Percentiles rank a stretch among this genome's conserved stretches.
These are phyloP conservation scores for Trichoderma koningiopsis DNA, from an alignment of 2,329 filamentous ascomycete species.

Conservation along the genomic window DNA sequence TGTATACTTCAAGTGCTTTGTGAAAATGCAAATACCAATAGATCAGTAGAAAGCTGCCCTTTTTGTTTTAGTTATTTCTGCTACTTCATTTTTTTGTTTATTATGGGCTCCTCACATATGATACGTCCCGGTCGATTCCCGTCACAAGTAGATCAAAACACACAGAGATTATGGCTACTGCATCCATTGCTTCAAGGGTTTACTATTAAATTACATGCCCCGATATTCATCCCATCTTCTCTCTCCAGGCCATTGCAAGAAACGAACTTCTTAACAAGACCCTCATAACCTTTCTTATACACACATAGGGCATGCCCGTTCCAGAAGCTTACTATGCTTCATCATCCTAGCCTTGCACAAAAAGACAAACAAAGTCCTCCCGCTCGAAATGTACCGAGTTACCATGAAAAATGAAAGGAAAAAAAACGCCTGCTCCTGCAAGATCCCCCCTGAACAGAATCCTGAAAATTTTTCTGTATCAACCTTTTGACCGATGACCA, in stretches of 20 bases:
- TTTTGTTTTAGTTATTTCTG: not conserved
- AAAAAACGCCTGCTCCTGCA: slow-evolving; percentile 17
- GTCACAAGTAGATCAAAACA: not conserved
- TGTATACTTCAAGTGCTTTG: not conserved
- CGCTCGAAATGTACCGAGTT: not conserved
- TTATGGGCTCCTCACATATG: not conserved
- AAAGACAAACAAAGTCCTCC: not conserved
- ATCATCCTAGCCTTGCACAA: not conserved
- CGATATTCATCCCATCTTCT: not conserved
- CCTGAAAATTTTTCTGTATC: slow-evolving; percentile 25
- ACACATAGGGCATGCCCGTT: not conserved
- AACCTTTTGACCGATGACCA: slow-evolving; percentile 21
- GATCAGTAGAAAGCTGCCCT: not conserved
- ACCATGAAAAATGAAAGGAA: not conserved
- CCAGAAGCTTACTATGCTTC: not conserved
- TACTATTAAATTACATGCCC: slow-evolving; percentile 8
- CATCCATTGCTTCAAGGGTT: not conserved
- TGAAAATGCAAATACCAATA: not conserved
- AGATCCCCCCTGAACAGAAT: not conserved
- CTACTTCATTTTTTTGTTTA: not conserved
- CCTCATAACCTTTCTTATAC: slow-evolving; percentile 3
- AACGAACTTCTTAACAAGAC: not conserved
- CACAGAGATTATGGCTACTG: not conserved
- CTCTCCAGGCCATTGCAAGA: not conserved
- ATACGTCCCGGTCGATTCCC: not conserved